phyloP scores from a whole-genome alignment of 2,329 filamentous ascomycete genomes.

The Didymella sp. region DNA sequence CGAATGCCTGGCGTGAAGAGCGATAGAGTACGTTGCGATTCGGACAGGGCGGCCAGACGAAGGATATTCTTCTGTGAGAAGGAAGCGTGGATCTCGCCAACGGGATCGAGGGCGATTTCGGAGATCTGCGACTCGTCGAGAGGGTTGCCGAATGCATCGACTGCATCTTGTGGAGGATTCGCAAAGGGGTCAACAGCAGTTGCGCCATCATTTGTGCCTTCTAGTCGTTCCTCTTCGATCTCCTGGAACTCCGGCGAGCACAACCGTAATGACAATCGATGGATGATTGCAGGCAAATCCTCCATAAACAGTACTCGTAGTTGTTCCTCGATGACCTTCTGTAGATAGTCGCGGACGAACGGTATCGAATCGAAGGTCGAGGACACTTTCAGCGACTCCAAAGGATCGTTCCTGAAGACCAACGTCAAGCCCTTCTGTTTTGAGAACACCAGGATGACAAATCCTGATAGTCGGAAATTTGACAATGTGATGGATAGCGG shows the following conservation, averaged over 20 bases:
- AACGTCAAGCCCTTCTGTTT: slow-evolving; percentile 96
- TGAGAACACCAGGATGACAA: slow-evolving; percentile 97
- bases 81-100: slow-evolving; percentile 81
- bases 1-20: slow-evolving; percentile 90
- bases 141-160: slow-evolving; percentile 79
- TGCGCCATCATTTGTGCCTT: slow-evolving; percentile 59
- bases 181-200: slow-evolving; percentile 79
- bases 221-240: slow-evolving; percentile 64
- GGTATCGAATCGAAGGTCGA: slow-evolving; percentile 99
- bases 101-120: slow-evolving; percentile 77
- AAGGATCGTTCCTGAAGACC: slow-evolving; percentile 96
- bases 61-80: slow-evolving; percentile 96
- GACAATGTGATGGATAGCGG: slow-evolving; percentile 97
- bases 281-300: slow-evolving; percentile 94
- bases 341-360: slow-evolving; percentile 95
- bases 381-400: slow-evolving; percentile 97
- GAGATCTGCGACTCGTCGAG: slow-evolving; percentile 78
- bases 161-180: slow-evolving; percentile 79
- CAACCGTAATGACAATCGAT: slow-evolving; percentile 83
- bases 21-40: slow-evolving; percentile 89
- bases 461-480: slow-evolving; percentile 93
- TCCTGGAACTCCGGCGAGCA: slow-evolving; percentile 88
- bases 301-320: slow-evolving; percentile 96
- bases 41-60: slow-evolving; percentile 79
- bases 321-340: slow-evolving; percentile 94